Percentiles rank a stretch among this genome's conserved stretches.
phyloP scores from a whole-genome alignment of 2,329 filamentous ascomycete genomes.

The Cercospora sp. region DNA sequence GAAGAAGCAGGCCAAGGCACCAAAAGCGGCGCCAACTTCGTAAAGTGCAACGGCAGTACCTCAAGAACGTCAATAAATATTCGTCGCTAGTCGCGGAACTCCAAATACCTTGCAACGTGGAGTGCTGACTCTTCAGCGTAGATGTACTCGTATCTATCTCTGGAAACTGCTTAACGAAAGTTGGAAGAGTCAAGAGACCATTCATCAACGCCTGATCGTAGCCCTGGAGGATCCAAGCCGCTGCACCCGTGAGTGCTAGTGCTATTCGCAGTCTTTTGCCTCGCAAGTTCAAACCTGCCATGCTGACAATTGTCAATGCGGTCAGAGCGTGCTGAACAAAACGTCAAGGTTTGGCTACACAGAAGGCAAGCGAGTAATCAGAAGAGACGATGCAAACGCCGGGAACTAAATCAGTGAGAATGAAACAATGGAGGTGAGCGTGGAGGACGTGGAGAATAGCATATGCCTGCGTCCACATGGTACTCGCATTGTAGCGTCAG shows the following conservation, averaged over 20 bases:
- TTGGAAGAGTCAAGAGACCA: conserved; percentile 44
- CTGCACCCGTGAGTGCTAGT: conserved; percentile 28
- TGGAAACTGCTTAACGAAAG: conserved; percentile 44
- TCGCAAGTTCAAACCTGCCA: conserved; percentile 13
- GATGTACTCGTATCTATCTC: conserved; percentile 37
- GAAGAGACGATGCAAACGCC: not conserved
- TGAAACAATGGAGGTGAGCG: not conserved
- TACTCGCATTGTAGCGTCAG: not conserved
- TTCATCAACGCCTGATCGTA: conserved; percentile 45
- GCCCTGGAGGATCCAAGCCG: conserved; percentile 28
- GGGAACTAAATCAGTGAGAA: not conserved
- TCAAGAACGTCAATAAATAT: conserved; percentile 7
- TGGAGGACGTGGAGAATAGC: not conserved
- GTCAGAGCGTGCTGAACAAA: not conserved
- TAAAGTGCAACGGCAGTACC: conserved; percentile 39
- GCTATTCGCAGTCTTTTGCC: conserved; percentile 23
- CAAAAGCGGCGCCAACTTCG: conserved; percentile 33
- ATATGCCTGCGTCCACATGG: not conserved
- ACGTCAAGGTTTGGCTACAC: not conserved
- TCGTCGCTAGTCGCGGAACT: not conserved
- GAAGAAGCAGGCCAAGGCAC: conserved; percentile 43
- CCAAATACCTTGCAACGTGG: conserved; percentile 31
- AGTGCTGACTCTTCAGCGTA: conserved; percentile 20
- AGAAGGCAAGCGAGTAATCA: not conserved
- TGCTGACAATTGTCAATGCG: not conserved